Evolutionary conservation across 2,329 filamentous ascomycete species (phyloP), one percentile per base, ranked within the genome.

Genomic region (Hypoxylon sp.): DNA sequence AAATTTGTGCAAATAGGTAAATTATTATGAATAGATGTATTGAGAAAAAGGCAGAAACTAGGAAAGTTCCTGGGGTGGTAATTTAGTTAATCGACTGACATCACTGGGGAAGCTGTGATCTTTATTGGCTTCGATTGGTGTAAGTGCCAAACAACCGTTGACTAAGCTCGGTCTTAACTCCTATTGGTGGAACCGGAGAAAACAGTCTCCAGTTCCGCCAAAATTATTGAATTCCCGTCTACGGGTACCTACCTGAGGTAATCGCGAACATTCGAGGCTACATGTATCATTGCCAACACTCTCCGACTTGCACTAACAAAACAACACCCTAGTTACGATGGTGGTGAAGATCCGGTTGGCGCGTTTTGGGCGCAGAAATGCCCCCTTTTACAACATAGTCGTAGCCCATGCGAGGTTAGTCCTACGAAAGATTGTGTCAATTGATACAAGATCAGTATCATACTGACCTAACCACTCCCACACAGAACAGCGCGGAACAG

Each of bases 351-450:
- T 99, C 80, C 91, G 96, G 65, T 90, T 99, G 74, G 93, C 96
- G 75, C 94, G 96, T 80, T 97, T 98, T 80, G 94, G 94, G 78
- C 93, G 91, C 80, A 89, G 88, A 72, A 94, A 97, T 79, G 80
- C 88, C n/a, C 95, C 96, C 2, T 91, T 98, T 75, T 99, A 97
- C 87, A 99, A 99, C 83, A 98, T 99, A 71, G 93, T 98, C 72
- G 93, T 99, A 71, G 89, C 94, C 14, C 95, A 98, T 77, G 94
- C 94, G 50, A 90, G 94, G 93, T 97, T 87, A 72, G 85, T 70
- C 30, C 45, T 34, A 19, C 7, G 62, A 63, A 58, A 30, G 34
- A 17, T 13, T 50, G 21, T 25, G 25, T 9, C 25, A 50, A 28
- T 43, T 23, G 32, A 43, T 23, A 25, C 25, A 21, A 48, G 17